Evolutionary conservation across 1,139 yeast species (phyloP).

Genomic region (Suhomyces coccinellae): DNA sequence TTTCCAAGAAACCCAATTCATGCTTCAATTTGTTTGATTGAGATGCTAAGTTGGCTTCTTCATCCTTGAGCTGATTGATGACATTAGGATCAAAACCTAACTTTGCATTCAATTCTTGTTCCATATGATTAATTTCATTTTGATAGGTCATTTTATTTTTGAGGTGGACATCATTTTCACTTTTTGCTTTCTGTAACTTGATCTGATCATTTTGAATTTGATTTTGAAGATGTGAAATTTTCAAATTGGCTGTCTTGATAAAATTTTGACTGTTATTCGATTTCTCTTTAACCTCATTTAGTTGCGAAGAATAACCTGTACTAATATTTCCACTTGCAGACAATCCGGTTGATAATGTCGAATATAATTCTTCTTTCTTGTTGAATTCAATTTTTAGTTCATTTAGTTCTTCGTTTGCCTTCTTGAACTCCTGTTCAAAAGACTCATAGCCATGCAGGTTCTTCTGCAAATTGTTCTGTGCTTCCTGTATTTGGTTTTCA

Average conservation of each 20-base stretch:
- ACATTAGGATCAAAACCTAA: conserved; percentile 62
- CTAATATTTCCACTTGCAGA: conserved; percentile 74
- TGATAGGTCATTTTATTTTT: conserved; percentile 47
- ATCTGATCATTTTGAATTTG: conserved; percentile 55
- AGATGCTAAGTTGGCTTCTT: conserved; percentile 34
- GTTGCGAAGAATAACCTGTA: conserved; percentile 73
- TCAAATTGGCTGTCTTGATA: conserved; percentile 62
- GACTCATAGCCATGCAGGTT: conserved; percentile 28
- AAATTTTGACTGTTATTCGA: conserved; percentile 56
- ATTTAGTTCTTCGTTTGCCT: conserved; percentile 44
- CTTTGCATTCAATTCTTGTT: conserved; percentile 40
- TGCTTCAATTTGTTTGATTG: conserved; percentile 43
- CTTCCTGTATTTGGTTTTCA: conserved; percentile 19
- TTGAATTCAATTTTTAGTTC: conserved; percentile 50
- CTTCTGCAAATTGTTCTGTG: conserved; percentile 27
- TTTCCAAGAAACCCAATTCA: conserved; percentile 56
- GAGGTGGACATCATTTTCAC: conserved; percentile 48
- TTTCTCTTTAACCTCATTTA: conserved; percentile 62
- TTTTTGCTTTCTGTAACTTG: conserved; percentile 54
- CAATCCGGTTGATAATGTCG: conserved; percentile 87
- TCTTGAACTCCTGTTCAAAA: conserved; percentile 40
- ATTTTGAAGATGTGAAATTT: conserved; percentile 55
- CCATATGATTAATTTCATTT: conserved; percentile 38
- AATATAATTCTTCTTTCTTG: conserved; percentile 74
- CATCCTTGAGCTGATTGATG: conserved; percentile 46